Conservation (phyloP, 2,329 filamentous ascomycete genomes). For the Pseudonectria buxi region DNA sequence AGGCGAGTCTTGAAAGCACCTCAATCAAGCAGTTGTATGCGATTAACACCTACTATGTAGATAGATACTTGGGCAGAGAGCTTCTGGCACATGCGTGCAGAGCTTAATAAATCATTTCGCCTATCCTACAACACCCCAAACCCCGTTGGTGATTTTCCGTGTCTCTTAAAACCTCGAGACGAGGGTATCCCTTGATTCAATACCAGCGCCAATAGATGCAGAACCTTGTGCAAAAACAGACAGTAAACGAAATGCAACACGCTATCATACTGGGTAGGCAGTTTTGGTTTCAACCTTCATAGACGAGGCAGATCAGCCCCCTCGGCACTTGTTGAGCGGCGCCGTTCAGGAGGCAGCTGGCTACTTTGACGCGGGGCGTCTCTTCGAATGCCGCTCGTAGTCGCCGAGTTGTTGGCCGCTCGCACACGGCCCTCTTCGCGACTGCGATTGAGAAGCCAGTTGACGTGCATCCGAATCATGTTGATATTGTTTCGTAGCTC, state of each 20-base stretch:
- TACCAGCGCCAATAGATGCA: conserved; percentile 8
- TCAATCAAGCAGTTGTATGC: too few species aligned
- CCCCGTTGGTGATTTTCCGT: too few species aligned
- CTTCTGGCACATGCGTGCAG: too few species aligned
- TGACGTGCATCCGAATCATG: conserved; percentile 53
- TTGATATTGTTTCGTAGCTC: conserved; percentile 52
- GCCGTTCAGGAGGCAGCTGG: conserved; percentile 27
- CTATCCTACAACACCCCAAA: too few species aligned
- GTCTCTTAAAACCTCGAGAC: background rate
- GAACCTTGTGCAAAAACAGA: background rate
- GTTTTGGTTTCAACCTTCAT: conserved; percentile 12
- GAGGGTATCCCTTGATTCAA: conserved; percentile 15
- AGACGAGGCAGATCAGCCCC: conserved; percentile 31
- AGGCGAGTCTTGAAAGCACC: background rate
- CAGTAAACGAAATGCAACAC: background rate
- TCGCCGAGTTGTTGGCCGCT: conserved; percentile 30
- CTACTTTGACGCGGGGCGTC: conserved; percentile 23
- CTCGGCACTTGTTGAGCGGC: conserved; percentile 32
- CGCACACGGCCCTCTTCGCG: conserved; percentile 39
- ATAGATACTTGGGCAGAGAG: too few species aligned
- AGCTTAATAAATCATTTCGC: too few species aligned
- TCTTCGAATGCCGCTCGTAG: conserved; percentile 20
- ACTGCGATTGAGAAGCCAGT: conserved; percentile 49
- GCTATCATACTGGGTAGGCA: background rate
- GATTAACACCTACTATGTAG: too few species aligned